Conservation (phyloP, 352 stramenopile species). For the Pythium brassicae region DNA sequence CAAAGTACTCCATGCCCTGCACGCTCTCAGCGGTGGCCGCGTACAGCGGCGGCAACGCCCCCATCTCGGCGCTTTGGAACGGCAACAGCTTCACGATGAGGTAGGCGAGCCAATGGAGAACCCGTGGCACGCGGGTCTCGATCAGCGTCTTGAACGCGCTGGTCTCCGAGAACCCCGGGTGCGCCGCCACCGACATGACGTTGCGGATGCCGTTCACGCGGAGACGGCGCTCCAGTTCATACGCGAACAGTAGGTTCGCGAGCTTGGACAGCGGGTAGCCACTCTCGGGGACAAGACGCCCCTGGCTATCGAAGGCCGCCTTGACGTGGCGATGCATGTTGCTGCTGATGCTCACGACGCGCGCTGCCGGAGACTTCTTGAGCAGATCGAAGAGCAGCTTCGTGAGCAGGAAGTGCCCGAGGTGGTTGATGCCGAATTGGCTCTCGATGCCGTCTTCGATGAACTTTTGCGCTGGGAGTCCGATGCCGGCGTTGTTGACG, state of each 20-base stretch:
- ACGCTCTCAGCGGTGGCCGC: constrained; percentile 26
- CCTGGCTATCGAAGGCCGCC: constrained; percentile 22
- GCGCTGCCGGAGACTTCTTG: constrained; percentile 18
- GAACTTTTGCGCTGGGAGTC: constrained; percentile 21
- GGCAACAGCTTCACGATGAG: constrained; percentile 25
- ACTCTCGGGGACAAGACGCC: too few species aligned
- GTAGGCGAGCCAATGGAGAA: constrained; percentile 21
- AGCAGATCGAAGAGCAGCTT: constrained; percentile 38
- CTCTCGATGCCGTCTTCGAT: constrained; percentile 40
- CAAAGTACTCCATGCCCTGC: constrained; percentile 27
- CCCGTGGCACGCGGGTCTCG: constrained; percentile 18
- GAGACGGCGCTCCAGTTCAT: constrained; percentile 35
- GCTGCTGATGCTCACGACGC: constrained; percentile 53
- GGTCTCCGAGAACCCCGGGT: constrained; percentile 34
- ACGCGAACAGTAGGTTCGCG: constrained; percentile 45
- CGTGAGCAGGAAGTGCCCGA: constrained; percentile 69
- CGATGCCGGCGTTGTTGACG: constrained; percentile 72
- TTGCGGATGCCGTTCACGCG: constrained; percentile 15
- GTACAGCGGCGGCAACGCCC: constrained; percentile 36
- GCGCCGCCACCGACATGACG: constrained; percentile 19
- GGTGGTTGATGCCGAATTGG: constrained; percentile 72
- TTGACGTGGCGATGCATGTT: constrained; percentile 33
- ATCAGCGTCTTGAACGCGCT: constrained; percentile 28
- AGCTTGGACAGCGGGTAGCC: constrained; percentile 51
- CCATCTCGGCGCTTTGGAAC: constrained; percentile 38